Conservation (phyloP, 2,329 filamentous ascomycete genomes). For the Cladophialophora bantiana region DNA sequence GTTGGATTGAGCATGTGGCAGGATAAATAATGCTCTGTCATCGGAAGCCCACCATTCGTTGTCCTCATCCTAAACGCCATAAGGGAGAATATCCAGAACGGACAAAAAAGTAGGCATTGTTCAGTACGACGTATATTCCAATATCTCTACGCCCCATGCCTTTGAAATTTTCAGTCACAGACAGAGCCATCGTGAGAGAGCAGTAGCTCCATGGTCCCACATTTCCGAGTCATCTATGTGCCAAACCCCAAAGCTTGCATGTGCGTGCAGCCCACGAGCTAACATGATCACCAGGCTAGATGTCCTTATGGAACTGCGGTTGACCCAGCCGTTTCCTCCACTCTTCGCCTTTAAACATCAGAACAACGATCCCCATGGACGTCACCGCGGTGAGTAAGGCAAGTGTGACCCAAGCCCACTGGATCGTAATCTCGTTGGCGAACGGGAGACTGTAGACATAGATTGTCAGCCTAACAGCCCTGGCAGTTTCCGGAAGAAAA, state of each 20-base stretch:
- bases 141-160: not conserved
- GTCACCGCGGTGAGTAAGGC: slow-evolving; percentile 6
- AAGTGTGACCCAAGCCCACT: slow-evolving; percentile 15
- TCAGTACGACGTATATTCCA: too few relatives aligned
- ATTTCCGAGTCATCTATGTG: not conserved
- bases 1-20: too few relatives aligned
- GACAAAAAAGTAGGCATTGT: too few relatives aligned
- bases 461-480: not conserved
- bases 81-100: not conserved
- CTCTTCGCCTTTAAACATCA: slow-evolving; percentile 10
- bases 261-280: not conserved
- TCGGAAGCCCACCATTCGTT: too few relatives aligned
- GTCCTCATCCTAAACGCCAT: not conserved
- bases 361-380: slow-evolving; percentile 1
- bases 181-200: not conserved
- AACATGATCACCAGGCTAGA: not conserved
- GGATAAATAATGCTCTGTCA: too few relatives aligned
- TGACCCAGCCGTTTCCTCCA: slow-evolving; percentile 17
- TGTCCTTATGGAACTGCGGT: slow-evolving; percentile 6
- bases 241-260: not conserved
- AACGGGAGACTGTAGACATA: slow-evolving; percentile 7
- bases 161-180: not conserved
- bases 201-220: not conserved
- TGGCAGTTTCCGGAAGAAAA: not conserved
- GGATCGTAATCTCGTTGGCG: slow-evolving; percentile 12